phyloP scores from a whole-genome alignment of 148 eudicot species.

The Camellia japonica region DNA sequence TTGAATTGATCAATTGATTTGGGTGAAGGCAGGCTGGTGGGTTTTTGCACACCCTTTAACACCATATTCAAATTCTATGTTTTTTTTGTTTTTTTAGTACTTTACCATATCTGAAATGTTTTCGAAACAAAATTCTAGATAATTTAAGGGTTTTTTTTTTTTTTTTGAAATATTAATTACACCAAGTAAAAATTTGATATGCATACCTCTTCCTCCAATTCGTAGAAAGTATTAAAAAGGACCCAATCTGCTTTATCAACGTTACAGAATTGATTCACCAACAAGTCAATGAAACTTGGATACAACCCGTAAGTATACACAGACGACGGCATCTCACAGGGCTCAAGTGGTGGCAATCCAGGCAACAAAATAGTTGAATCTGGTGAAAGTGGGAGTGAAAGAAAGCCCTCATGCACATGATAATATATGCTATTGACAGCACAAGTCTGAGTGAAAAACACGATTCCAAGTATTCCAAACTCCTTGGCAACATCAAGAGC shows the following conservation, averaged over 20 bases:
- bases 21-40: no score
- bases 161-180: background rate
- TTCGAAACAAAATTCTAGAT: no score
- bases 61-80: no score
- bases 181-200: background rate
- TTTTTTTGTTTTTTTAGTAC: no score
- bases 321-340: conserved; percentile 39
- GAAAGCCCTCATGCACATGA: conserved; percentile 41
- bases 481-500: conserved; percentile 46
- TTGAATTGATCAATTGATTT: no score
- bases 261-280: conserved; percentile 35
- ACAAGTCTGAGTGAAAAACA: conserved; percentile 57
- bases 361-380: conserved; percentile 33
- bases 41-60: no score
- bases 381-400: conserved; percentile 21
- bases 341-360: conserved; percentile 40
- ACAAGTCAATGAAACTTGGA: conserved; percentile 24
- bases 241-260: conserved; percentile 47
- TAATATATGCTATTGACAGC: conserved; percentile 55
- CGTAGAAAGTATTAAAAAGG: conserved; percentile 38
- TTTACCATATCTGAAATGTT: no score
- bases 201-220: conserved; percentile 47
- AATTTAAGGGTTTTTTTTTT: no score
- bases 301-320: conserved; percentile 32
- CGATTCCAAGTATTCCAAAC: conserved; percentile 37